Conservation (phyloP, 495 filamentous ascomycete species). For the Penicillium alfredii region DNA sequence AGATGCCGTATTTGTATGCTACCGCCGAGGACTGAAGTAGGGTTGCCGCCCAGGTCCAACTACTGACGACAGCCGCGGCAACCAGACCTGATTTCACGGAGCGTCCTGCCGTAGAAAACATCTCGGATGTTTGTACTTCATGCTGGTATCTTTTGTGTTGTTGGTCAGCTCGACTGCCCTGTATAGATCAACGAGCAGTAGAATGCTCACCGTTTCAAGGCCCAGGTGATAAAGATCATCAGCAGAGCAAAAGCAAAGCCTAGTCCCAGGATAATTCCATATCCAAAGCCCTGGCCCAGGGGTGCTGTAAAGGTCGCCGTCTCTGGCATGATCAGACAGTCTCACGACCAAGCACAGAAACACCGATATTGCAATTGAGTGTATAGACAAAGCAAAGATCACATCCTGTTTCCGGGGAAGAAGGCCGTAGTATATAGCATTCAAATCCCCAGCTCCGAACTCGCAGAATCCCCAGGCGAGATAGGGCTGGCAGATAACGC, state of each 20-base stretch:
- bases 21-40: slow-evolving; percentile 74
- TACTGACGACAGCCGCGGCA: slow-evolving; percentile 90
- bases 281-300: slow-evolving; percentile 66
- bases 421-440: neutral
- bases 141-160: slow-evolving; percentile 63
- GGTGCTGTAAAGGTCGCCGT: slow-evolving; percentile 42
- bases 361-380: neutral
- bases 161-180: neutral
- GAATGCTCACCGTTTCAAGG: slow-evolving; percentile 54
- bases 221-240: slow-evolving; percentile 78
- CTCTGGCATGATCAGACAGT: slow-evolving; percentile 4
- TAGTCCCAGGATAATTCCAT: slow-evolving; percentile 76
- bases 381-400: neutral
- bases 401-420: neutral
- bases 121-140: slow-evolving; percentile 93
- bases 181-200: neutral
- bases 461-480: neutral
- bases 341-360: neutral
- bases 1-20: slow-evolving; percentile 88
- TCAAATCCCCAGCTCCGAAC: neutral
- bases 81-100: slow-evolving; percentile 94
- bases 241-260: slow-evolving; percentile 70
- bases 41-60: slow-evolving; percentile 78
- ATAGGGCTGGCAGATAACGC: slow-evolving; percentile 5
- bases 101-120: slow-evolving; percentile 91